Base-by-base conservation (phyloP, 2,329 filamentous ascomycete genomes). In the Epichloe elymi region DNA sequence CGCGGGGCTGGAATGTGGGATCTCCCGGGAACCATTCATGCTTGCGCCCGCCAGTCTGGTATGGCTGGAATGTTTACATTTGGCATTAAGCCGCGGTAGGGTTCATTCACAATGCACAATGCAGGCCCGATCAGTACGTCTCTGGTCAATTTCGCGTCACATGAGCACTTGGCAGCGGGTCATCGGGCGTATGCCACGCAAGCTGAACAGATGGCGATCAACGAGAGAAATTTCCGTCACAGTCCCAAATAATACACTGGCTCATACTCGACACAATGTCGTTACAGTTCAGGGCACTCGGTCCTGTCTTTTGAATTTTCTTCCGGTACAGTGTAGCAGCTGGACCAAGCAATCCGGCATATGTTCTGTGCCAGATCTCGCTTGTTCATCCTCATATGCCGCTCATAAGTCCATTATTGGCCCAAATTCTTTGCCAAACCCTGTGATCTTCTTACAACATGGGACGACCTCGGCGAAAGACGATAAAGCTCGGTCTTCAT, bases 1-100 rank as follows among this genome's bases (percentile, higher is more conserved):
- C 38, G 37, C 44, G 49, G 49, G 43, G 44, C 44, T 51, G 49
- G 49, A 49, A 52, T 52, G 51, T 46, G 51, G 41, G 14, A 36
- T 23, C 33, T 33, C 40, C 46, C 46, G 46, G n/a, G 30, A 17
- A 36, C 33, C 15, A 30, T 37, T 36, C 49, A n/a, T 38, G 50
- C 45, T 14, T 35, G 33, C 19, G 36, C 26, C 50, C 46, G 40
- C 20, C 50, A 15, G 38, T 35, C 19, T 47, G 44, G 37, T 44
- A 47, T 7, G 35, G 12, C 36, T 38, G 44, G 43, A 51, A 51
- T 51, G 49, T 41, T 41, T 45, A 19, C 20, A 38, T 23, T n/a
- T 19, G 37, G 23, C 12, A 6, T 45, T 45, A 14, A 45, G n/a
- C 11, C 42, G 17, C 40, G 38, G 38, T 11, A 42, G 17, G 6